Percentiles rank a stretch among this genome's conserved stretches.
Evolutionary conservation across 163 green algal genomes (phyloP).

Genomic region (Scenedesmus sp.): DNA sequence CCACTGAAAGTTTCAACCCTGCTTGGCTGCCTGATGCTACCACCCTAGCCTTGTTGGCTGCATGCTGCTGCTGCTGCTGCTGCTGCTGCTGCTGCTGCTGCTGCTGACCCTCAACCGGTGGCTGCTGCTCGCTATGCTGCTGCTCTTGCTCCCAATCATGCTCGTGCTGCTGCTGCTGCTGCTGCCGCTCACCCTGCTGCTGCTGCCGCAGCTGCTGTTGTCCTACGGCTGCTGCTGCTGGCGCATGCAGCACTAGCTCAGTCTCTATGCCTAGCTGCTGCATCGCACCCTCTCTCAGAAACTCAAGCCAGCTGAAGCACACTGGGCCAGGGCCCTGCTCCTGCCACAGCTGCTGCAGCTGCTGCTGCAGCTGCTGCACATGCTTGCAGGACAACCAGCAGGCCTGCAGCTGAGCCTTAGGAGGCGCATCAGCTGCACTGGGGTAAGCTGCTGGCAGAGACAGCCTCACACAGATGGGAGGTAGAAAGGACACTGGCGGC

Average conservation of each 20-base stretch:
- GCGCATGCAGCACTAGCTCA: slow-evolving; percentile 20
- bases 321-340: slow-evolving; percentile 35
- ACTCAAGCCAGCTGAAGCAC: slow-evolving; percentile 39
- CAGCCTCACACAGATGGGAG: neutral
- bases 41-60: neutral
- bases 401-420: neutral
- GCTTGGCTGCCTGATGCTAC: slow-evolving; percentile 7
- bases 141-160: neutral
- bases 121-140: neutral
- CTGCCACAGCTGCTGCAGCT: slow-evolving; percentile 42
- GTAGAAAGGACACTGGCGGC: neutral
- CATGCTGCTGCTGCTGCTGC: neutral
- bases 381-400: slow-evolving; percentile 34
- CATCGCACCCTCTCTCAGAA: slow-evolving; percentile 8
- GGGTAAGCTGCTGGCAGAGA: slow-evolving; percentile 7
- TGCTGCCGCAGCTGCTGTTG: slow-evolving; percentile 38
- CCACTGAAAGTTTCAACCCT: neutral
- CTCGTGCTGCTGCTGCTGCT: slow-evolving; percentile 5
- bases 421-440: neutral
- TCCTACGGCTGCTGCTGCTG: neutral
- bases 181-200: neutral
- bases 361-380: neutral
- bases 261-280: neutral
- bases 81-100: neutral
- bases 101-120: neutral